Evolutionary conservation across 1,139 yeast genomes (phyloP).

Genomic region (Pichia sp.): DNA sequence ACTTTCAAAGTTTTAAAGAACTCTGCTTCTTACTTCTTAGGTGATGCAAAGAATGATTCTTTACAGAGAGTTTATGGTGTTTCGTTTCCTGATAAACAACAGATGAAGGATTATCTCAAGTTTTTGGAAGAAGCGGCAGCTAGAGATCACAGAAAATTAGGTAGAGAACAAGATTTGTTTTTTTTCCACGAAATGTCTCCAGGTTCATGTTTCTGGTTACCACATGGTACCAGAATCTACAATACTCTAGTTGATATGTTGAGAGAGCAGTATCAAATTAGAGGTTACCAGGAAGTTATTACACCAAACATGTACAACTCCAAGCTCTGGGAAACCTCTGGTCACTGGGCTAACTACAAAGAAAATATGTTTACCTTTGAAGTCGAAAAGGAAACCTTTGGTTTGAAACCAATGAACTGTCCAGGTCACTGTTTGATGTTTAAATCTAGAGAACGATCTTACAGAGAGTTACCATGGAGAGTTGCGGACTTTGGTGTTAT

Average conservation of each 20-base stretch:
- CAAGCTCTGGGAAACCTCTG: constrained; percentile 94
- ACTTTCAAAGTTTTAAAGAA: constrained; percentile 91
- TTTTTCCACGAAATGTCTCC: constrained; percentile 95
- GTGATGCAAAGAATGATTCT: constrained; percentile 88
- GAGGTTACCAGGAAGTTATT: constrained; percentile 96
- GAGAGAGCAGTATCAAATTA: constrained; percentile 74
- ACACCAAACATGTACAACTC: constrained; percentile 97
- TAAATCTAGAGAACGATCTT: constrained; percentile 75
- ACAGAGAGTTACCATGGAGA: constrained; percentile 83
- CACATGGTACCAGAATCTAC: constrained; percentile 96
- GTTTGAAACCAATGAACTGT: constrained; percentile 96
- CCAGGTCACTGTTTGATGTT: constrained; percentile 95
- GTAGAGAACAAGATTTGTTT: constrained; percentile 93
- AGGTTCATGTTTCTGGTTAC: constrained; percentile 96
- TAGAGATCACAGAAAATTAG: constrained; percentile 96
- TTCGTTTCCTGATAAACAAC: constrained; percentile 97
- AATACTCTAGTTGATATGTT: constrained; percentile 72
- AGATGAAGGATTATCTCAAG: constrained; percentile 91
- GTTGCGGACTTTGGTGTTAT: constrained; percentile 88
- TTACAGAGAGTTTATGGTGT: constrained; percentile 97
- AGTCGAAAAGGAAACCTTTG: constrained; percentile 85
- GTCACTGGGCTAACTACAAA: constrained; percentile 96
- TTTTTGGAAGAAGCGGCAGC: constrained; percentile 94
- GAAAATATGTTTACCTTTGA: constrained; percentile 97
- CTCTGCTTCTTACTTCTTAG: constrained; percentile 93